Conservation (phyloP, 1,284 basidiomycete species). For the Heliocybe sulcata region DNA sequence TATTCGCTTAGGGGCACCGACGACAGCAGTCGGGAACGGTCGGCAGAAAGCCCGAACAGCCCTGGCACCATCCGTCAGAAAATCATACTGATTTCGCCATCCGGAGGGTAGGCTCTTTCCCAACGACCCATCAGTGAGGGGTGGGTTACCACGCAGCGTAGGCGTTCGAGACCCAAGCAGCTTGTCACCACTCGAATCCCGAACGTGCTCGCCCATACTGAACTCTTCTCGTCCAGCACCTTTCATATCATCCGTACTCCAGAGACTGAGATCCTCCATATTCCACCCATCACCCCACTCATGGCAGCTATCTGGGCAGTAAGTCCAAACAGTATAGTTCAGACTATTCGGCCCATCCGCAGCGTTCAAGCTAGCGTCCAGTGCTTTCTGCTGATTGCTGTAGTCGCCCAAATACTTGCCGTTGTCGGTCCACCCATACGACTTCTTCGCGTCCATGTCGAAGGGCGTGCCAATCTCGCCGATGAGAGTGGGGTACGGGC, state of each 20-base stretch:
- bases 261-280: conserved; percentile 90
- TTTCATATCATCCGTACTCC: conserved; percentile 73
- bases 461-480: conserved; percentile 96
- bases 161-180: neutral
- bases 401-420: conserved; percentile 80
- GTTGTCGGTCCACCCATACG: conserved; percentile 78
- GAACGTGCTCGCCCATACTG: conserved; percentile 14
- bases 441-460: conserved; percentile 80
- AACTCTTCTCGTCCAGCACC: conserved; percentile 15
- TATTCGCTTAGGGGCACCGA: conserved; percentile 62
- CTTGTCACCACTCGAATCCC: neutral
- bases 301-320: conserved; percentile 75
- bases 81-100: conserved; percentile 47
- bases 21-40: conserved; percentile 71
- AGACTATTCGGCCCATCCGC: conserved; percentile 80
- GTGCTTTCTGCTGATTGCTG: conserved; percentile 72
- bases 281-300: conserved; percentile 97
- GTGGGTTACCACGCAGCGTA: conserved; percentile 15
- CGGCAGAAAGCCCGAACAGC: conserved; percentile 79
- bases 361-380: conserved; percentile 90
- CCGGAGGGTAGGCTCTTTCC: conserved; percentile 19
- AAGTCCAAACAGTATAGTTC: conserved; percentile 90
- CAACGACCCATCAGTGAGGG: no score
- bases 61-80: conserved; percentile 77
- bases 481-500: conserved; percentile 85